phyloP scores from a whole-genome alignment of 2,329 filamentous ascomycete genomes.

The Periconia digitata region DNA sequence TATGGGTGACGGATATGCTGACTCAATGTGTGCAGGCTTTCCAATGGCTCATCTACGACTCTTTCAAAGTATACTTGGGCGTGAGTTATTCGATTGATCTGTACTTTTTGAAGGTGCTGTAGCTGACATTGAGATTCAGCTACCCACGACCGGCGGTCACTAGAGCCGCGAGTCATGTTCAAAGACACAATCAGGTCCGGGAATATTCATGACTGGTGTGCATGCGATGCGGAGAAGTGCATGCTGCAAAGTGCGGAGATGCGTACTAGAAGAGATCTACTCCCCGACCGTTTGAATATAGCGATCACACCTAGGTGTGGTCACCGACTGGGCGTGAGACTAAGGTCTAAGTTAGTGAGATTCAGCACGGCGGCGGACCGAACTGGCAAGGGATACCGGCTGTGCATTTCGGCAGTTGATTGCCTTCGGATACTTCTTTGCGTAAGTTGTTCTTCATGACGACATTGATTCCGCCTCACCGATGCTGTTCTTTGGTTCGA shows the following conservation, averaged over 20 bases:
- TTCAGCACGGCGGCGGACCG: background rate
- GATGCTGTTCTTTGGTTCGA: too few species aligned
- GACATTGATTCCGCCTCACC: background rate
- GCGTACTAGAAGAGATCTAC: background rate
- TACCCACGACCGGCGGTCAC: slow-evolving; percentile 33
- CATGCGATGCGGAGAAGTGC: background rate
- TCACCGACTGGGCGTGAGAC: background rate
- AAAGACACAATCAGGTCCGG: background rate
- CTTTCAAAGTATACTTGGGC: slow-evolving; percentile 46
- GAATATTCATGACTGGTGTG: background rate
- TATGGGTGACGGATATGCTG: background rate
- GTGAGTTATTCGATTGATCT: slow-evolving; percentile 21
- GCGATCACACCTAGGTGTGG: background rate
- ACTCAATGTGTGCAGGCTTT: slow-evolving; percentile 26
- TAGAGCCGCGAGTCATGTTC: slow-evolving; percentile 1
- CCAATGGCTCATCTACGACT: slow-evolving; percentile 48
- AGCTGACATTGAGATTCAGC: slow-evolving; percentile 4
- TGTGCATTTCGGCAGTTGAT: background rate
- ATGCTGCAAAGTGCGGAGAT: background rate
- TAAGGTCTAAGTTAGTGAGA: background rate
- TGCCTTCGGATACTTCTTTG: too few species aligned
- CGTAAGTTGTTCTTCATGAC: too few species aligned
- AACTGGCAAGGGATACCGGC: background rate
- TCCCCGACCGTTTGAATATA: background rate
- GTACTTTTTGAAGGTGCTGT: background rate